These are phyloP conservation scores for Solanum pennellii DNA, from an alignment of 257 asterid genomes.

Conservation along the genomic window DNA sequence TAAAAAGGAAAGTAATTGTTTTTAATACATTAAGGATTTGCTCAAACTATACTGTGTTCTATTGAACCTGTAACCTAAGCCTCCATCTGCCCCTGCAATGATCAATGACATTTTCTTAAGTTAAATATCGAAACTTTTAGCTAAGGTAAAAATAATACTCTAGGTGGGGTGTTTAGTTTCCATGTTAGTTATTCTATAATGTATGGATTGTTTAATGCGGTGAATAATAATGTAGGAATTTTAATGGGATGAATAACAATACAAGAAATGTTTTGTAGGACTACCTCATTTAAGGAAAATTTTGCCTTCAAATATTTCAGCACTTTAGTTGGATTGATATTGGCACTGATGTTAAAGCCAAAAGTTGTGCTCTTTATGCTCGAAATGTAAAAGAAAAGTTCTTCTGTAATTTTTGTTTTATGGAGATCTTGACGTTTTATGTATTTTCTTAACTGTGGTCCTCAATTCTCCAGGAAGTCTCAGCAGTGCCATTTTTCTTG, in stretches of 20 bases:
- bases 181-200: background rate
- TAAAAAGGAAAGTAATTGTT: background rate
- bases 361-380: background rate
- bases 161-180: background rate
- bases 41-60: background rate
- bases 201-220: background rate
- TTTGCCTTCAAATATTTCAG: background rate
- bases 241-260: background rate
- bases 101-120: background rate
- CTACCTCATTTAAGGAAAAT: background rate
- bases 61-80: background rate
- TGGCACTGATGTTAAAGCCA: background rate
- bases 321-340: background rate
- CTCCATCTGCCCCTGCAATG: background rate
- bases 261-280: background rate
- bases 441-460: slow-evolving; percentile 3
- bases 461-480: slow-evolving; percentile 57
- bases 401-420: background rate
- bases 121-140: background rate
- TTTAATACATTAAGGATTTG: background rate
- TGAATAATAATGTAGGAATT: background rate
- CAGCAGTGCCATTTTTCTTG: slow-evolving; percentile 71
- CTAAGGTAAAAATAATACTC: background rate
- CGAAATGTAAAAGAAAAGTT: background rate
- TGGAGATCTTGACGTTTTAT: background rate